A percentile compares a stretch with the other conserved stretches of the same genome.
Conservation (phyloP, 1,139 yeast genomes). For the Pichia sp. region DNA sequence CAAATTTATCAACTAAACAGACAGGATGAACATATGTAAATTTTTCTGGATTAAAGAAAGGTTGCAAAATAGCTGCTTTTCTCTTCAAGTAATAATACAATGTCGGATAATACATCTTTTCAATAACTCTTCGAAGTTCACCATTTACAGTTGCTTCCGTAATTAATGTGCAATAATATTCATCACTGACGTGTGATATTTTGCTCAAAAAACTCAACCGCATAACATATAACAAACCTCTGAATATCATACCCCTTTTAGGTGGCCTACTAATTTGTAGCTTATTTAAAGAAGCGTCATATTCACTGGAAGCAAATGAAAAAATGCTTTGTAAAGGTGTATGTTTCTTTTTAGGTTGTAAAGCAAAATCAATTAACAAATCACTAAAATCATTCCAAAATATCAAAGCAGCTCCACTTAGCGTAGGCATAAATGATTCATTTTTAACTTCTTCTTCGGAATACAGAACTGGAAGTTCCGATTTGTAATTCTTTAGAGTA, state of each 20-base stretch:
- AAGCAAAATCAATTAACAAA: constrained; percentile 8
- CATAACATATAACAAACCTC: constrained; percentile 8
- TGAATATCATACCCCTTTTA: constrained; percentile 5
- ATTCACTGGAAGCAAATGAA: constrained; percentile 5
- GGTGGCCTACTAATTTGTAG: constrained; percentile 3
- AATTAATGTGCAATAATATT: constrained; percentile 1
- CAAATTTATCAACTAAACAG: constrained; percentile 8
- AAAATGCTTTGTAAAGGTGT: constrained; percentile 10
- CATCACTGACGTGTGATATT: constrained; percentile 6
- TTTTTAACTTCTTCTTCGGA: constrained; percentile 1
- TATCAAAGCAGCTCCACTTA: not conserved
- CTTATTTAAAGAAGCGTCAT: constrained; percentile 3
- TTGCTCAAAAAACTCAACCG: constrained; percentile 10
- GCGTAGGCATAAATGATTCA: not conserved
- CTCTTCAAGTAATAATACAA: constrained; percentile 5
- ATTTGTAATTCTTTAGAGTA: not conserved
- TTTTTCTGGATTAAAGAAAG: constrained; percentile 9
- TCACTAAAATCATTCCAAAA: constrained; percentile 4
- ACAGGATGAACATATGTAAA: constrained; percentile 13
- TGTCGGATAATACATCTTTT: constrained; percentile 13
- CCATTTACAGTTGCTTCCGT: constrained; percentile 5
- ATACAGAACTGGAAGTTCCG: not conserved
- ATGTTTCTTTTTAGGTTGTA: constrained; percentile 3
- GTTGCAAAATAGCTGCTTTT: constrained; percentile 2
- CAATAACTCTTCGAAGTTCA: constrained; percentile 7